Conservation (phyloP, 345 rosid species). For the Corchorus olitorius region DNA sequence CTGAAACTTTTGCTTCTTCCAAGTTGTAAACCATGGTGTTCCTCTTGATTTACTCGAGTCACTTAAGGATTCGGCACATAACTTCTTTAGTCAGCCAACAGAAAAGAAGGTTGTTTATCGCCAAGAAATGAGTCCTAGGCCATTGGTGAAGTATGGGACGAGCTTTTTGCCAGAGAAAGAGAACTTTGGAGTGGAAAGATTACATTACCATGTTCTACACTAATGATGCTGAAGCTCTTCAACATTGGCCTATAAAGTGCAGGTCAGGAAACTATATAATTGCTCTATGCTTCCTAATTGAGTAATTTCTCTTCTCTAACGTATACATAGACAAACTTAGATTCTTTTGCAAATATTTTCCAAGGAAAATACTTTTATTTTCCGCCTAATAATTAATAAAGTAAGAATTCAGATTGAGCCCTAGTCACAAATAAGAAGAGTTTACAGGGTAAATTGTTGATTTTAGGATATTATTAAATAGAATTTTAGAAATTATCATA, state of each 20-base stretch:
- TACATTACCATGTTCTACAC: constrained; percentile 56
- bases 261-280: constrained; percentile 28
- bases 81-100: constrained; percentile 42
- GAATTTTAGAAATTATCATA: too few species aligned
- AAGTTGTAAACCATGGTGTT: constrained; percentile 43
- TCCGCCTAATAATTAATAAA: too few species aligned
- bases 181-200: constrained; percentile 70
- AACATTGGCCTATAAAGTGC: constrained; percentile 55
- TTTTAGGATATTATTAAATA: too few species aligned
- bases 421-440: too few species aligned
- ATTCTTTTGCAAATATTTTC: too few species aligned
- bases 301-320: too few species aligned
- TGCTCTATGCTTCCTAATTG: neutral
- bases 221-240: constrained; percentile 51
- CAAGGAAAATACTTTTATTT: too few species aligned
- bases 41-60: constrained; percentile 47
- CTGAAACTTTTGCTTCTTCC: constrained; percentile 37
- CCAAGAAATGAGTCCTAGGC: constrained; percentile 49
- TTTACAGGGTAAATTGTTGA: too few species aligned
- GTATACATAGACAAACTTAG: too few species aligned
- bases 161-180: constrained; percentile 63
- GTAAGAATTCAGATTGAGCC: too few species aligned
- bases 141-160: constrained; percentile 51
- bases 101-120: constrained; percentile 47
- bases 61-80: constrained; percentile 46